A percentile compares a stretch with the other conserved stretches of the same genome.
Evolutionary conservation across 1,139 yeast species (phyloP).

Genomic region (Lodderomyces orthopsilosis): DNA sequence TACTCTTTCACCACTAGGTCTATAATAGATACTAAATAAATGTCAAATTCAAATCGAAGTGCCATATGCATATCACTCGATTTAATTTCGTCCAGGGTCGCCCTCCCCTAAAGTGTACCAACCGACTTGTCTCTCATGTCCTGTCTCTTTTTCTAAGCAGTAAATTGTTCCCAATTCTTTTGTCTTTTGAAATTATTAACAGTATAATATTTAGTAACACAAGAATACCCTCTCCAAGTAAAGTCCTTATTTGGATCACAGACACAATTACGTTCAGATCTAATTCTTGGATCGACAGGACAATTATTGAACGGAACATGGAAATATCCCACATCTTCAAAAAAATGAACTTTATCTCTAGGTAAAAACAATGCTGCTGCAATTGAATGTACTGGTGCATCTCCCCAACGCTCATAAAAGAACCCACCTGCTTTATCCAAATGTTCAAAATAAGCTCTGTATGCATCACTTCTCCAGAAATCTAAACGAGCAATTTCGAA

Average conservation of each 20-base stretch:
- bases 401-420: constrained; percentile 93
- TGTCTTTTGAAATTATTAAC: constrained; percentile 65
- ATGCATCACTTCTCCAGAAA: constrained; percentile 73
- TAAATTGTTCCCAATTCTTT: constrained; percentile 68
- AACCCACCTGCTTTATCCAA: constrained; percentile 82
- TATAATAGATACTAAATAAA: too few relatives aligned
- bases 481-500: constrained; percentile 76
- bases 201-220: constrained; percentile 71
- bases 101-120: too few relatives aligned
- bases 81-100: too few relatives aligned
- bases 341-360: constrained; percentile 66
- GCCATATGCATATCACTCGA: too few relatives aligned
- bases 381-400: constrained; percentile 86
- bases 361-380: constrained; percentile 78
- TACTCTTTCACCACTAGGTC: too few relatives aligned
- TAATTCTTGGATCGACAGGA: constrained; percentile 60
- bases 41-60: too few relatives aligned
- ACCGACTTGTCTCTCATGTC: neutral
- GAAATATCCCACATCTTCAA: constrained; percentile 79
- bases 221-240: constrained; percentile 84
- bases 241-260: constrained; percentile 76
- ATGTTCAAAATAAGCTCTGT: constrained; percentile 62
- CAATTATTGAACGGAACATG: constrained; percentile 79
- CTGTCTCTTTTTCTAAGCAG: constrained; percentile 18
- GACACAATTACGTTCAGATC: constrained; percentile 57